These are phyloP conservation scores for Sanghuangporus sanghuang DNA, from an alignment of 1,284 basidiomycete species.

Conservation along the genomic window DNA sequence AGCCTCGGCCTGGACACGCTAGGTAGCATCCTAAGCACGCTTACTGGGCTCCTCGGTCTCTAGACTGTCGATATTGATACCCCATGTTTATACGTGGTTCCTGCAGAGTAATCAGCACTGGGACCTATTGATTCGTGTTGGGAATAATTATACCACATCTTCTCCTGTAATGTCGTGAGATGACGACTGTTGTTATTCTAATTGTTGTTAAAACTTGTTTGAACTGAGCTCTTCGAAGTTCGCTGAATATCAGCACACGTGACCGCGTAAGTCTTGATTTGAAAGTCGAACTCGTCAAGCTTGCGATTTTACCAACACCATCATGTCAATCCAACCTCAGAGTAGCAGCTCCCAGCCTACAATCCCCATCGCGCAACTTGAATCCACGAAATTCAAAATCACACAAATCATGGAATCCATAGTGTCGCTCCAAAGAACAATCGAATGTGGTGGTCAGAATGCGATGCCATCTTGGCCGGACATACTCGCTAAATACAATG, in stretches of 20 bases:
- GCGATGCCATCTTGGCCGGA: slow-evolving; percentile 75
- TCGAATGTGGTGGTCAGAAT: slow-evolving; percentile 51
- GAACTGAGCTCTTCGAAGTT: too few species aligned
- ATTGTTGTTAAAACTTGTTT: too few species aligned
- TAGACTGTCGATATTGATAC: not conserved
- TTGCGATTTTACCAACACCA: not conserved
- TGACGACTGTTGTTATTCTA: too few species aligned
- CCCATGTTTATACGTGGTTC: not conserved
- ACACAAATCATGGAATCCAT: slow-evolving; percentile 75
- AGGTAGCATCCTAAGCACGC: slow-evolving; percentile 6
- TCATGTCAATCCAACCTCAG: not conserved
- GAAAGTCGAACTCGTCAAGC: not conserved
- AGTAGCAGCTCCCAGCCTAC: slow-evolving; percentile 15
- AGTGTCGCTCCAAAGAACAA: slow-evolving; percentile 50
- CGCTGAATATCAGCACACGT: not conserved
- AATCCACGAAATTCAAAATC: slow-evolving; percentile 68
- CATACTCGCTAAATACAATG: slow-evolving; percentile 75
- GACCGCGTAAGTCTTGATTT: not conserved
- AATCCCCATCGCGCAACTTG: slow-evolving; percentile 48
- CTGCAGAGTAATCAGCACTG: too few species aligned
- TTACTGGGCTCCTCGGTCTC: not conserved
- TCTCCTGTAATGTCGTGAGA: too few species aligned
- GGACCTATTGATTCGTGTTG: too few species aligned
- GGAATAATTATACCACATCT: too few species aligned
- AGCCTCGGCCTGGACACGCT: slow-evolving; percentile 7